phyloP scores from a whole-genome alignment of 2,329 filamentous ascomycete genomes.

The Phaeosphaeriaceae sp. region DNA sequence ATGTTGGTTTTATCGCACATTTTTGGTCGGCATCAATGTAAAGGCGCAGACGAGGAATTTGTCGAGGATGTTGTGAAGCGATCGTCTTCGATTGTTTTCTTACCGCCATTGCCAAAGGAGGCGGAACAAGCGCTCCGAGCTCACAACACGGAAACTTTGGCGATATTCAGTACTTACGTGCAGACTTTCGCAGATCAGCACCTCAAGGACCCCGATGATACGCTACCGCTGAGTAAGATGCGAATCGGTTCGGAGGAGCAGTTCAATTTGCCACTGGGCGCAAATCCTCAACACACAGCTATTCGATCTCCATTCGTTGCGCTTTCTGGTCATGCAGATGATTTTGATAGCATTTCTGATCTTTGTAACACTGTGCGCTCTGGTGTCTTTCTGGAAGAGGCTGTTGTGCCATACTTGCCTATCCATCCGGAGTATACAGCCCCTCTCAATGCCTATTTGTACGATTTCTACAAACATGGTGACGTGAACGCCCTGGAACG shows the following conservation, averaged over 20 bases:
- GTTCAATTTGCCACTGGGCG: conserved; percentile 19
- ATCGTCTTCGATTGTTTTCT: conserved; percentile 68
- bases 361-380: conserved; percentile 69
- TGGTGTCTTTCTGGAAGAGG: conserved; percentile 76
- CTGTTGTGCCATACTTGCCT: conserved; percentile 72
- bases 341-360: conserved; percentile 69
- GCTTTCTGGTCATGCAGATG: conserved; percentile 70
- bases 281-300: conserved; percentile 48
- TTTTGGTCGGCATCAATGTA: conserved; percentile 66
- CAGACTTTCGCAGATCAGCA: conserved; percentile 72
- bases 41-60: conserved; percentile 56
- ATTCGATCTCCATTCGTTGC: conserved; percentile 73
- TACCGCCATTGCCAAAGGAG: conserved; percentile 66
- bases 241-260: conserved; percentile 48
- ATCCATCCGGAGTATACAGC: conserved; percentile 63
- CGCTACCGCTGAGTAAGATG: conserved; percentile 65
- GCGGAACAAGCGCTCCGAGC: conserved; percentile 63
- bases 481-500: conserved; percentile 64
- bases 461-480: conserved; percentile 80
- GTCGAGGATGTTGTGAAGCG: conserved; percentile 58
- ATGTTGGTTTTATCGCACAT: conserved; percentile 74
- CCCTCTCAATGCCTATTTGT: conserved; percentile 71
- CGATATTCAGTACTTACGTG: conserved; percentile 72
- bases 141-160: conserved; percentile 70
- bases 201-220: conserved; percentile 59